Conservation (phyloP, 495 filamentous ascomycete species). For the Diplogelasinospora grovesii region DNA sequence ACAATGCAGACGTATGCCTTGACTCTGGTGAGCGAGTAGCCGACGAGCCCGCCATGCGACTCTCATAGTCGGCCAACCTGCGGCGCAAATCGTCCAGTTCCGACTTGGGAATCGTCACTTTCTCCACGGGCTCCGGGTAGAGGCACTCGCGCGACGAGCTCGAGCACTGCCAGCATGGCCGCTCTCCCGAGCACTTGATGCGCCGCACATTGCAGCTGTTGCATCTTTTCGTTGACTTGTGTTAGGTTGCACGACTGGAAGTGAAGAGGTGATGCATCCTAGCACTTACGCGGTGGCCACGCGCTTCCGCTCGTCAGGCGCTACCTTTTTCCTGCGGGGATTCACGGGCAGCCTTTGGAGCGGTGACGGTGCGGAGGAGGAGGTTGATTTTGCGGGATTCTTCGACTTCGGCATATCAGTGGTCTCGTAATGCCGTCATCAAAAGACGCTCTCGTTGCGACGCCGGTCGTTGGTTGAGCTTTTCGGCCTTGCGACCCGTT, state of each 20-base stretch:
- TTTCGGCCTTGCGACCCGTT: no score
- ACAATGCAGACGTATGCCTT: conserved; percentile 13
- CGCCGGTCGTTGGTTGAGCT: no score
- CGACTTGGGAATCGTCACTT: conserved; percentile 22
- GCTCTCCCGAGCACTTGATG: conserved; percentile 36
- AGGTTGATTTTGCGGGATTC: conserved; percentile 4
- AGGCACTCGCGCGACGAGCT: conserved; percentile 21
- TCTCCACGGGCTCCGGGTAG: conserved; percentile 25
- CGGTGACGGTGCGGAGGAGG: conserved; percentile 1
- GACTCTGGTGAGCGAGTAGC: no score
- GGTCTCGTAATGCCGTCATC: no score
- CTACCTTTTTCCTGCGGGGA: conserved; percentile 30
- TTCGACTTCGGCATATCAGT: conserved; percentile 22
- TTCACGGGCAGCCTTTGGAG: conserved; percentile 29
- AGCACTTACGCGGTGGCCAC: conserved; percentile 29
- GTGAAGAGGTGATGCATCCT: neutral
- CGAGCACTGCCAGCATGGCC: conserved; percentile 30
- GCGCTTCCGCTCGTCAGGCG: conserved; percentile 28
- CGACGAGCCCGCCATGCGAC: no score
- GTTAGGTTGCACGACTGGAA: neutral
- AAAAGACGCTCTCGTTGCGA: no score
- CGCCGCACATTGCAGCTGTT: conserved; percentile 40
- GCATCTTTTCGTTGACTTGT: conserved; percentile 21
- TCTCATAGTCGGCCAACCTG: conserved; percentile 11
- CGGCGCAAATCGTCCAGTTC: conserved; percentile 24